Evolutionary conservation across 1,284 basidiomycete species (phyloP).

Genomic region (Thecaphora thlaspeos): DNA sequence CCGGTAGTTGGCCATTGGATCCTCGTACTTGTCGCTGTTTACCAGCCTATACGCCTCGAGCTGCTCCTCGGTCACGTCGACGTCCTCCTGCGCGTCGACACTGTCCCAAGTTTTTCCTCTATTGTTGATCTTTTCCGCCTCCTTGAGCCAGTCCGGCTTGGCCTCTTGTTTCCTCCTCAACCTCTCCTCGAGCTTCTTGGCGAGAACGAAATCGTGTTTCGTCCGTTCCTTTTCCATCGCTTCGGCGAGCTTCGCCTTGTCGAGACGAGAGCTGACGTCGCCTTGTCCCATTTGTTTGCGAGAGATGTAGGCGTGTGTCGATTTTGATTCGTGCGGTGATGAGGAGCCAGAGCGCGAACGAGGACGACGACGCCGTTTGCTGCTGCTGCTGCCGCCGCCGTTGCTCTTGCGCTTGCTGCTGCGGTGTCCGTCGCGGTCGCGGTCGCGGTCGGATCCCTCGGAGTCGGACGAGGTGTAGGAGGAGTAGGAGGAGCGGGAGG

Average conservation of each 20-base stretch:
- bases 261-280: slow-evolving; percentile 19
- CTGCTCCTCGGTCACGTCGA: slow-evolving; percentile 87
- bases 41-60: slow-evolving; percentile 81
- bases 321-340: too few relatives aligned
- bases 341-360: too few relatives aligned
- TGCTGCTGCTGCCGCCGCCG: not conserved
- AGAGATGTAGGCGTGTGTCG: too few relatives aligned
- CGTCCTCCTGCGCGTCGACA: slow-evolving; percentile 57
- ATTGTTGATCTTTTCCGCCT: slow-evolving; percentile 28
- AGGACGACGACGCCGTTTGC: not conserved
- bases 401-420: not conserved
- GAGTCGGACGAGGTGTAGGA: not conserved
- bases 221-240: slow-evolving; percentile 31
- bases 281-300: slow-evolving; percentile 14
- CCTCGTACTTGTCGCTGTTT: slow-evolving; percentile 65
- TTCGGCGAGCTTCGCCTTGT: slow-evolving; percentile 14
- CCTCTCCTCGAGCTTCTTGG: slow-evolving; percentile 6
- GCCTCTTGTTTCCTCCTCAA: slow-evolving; percentile 2
- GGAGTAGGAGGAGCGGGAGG: not conserved
- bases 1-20: slow-evolving; percentile 84
- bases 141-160: slow-evolving; percentile 42
- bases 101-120: slow-evolving; percentile 32
- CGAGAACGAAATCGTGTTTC: slow-evolving; percentile 12
- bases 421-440: not conserved
- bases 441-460: not conserved